Conservation (phyloP, 345 rosid species). For the Euclidium syriacum region DNA sequence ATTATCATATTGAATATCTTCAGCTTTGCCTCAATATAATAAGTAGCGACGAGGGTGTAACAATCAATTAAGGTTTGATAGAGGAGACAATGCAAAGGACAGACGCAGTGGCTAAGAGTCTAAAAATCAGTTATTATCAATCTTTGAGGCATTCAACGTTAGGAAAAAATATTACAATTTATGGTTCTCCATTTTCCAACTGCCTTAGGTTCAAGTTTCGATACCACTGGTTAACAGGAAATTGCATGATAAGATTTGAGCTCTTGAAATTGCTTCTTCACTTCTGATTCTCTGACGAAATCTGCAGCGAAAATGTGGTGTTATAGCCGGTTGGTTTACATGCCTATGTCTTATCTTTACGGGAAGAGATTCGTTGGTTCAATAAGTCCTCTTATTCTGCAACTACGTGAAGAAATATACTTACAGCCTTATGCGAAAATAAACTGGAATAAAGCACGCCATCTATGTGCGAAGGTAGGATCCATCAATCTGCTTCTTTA, state of each 20-base stretch:
- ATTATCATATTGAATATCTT: neutral
- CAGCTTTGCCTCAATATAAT: neutral
- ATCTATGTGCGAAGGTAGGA: conserved; percentile 46
- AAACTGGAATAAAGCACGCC: conserved; percentile 44
- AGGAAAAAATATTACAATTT: neutral
- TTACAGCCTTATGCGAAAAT: conserved; percentile 46
- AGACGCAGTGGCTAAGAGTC: neutral
- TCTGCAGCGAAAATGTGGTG: conserved; percentile 60
- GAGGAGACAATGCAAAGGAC: neutral
- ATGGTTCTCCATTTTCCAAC: neutral
- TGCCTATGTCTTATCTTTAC: conserved; percentile 70
- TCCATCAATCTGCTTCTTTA: neutral
- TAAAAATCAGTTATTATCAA: neutral
- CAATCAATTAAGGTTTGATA: neutral
- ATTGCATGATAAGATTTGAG: neutral
- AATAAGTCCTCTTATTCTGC: conserved; percentile 44
- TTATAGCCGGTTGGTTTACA: conserved; percentile 56
- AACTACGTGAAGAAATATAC: conserved; percentile 50
- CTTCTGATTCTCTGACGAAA: neutral
- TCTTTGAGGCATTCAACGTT: neutral
- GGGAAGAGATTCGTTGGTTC: conserved; percentile 59
- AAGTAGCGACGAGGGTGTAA: neutral
- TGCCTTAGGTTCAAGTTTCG: neutral
- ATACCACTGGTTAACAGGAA: neutral
- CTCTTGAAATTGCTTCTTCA: neutral